Evolutionary conservation across 306 rosid genomes (phyloP), one percentile per base, ranked within the genome.

Genomic region (Cicer bijugum): DNA sequence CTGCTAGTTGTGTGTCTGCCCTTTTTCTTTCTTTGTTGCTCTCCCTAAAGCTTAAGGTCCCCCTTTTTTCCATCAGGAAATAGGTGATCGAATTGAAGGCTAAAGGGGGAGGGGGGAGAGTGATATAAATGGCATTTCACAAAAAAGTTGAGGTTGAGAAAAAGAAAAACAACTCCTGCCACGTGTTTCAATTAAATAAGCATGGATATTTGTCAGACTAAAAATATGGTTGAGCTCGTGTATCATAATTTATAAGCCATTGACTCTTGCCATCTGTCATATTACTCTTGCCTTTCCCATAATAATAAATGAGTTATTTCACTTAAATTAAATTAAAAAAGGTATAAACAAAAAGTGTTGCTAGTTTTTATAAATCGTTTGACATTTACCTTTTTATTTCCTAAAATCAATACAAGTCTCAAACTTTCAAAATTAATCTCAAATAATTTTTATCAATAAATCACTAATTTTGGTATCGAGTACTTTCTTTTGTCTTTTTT

Each of bases 41-140:
- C 35, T 28, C 35, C 35, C 35, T 0, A 20, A 60, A 51, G 64
- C 62, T 56, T 15, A 64, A 47, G 56, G 65, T 0, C 40, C 69
- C 51, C 8, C 14, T 43, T 43, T 58, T 58, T 39, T 12, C 33
- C 35, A 75, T 57, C 81, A 70, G 63, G 81, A 79, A 75, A 70
- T 68, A 69, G 86, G 81, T 79, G 83, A 83, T 38, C 56, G 67
- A 69, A 78, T 78, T 83, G 52, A 83, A 47, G 66, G 80, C 80
- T 14, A 74, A 74, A 28, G 65, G 37, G 46, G 56, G 16, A 64
- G 42, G 72, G 59, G 20, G 39, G 56, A 23, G 69, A 48, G 75
- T 37, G 61, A 75, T 33, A 33, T 63, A 56, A 75, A 74, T 74
- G 53, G 55, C 51, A 74, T 74, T 69, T 69, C 65, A 61, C 75